Base-by-base conservation (phyloP, 2,329 filamentous ascomycete species). In the Annulohypoxylon truncatum region DNA sequence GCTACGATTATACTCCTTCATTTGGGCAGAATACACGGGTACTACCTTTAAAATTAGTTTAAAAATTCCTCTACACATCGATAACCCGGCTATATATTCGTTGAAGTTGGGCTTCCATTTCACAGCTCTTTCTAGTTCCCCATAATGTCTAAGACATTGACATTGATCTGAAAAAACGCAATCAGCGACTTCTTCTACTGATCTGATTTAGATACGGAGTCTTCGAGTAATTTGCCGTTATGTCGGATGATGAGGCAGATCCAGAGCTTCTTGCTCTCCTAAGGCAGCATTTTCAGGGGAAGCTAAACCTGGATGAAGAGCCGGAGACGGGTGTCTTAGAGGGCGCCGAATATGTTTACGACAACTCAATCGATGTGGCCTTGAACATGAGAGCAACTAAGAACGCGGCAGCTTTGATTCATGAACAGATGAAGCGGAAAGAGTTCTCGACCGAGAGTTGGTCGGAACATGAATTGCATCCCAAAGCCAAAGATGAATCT, bases 221-320 rank as follows among this genome's bases (percentile, higher is more conserved):
- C 48, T 7, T 38, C 20, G 50, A 46, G 26, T 54, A 28, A 12
- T 26, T 29, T 44, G 5, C 29, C n/a, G 82, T 51, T 72, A 96
- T 96, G 92, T 96, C 93, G 48, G 94, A 97, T 82, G 93, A 97
- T 79, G 95, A 97, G 79, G 90, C 91, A 50, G 95, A 97, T 76
- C 90, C 87, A 40, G 94, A 97, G 80, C 89, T 98, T 47, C 85
- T 97, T 18, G 93, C 90, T 71, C 89, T 97, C 18, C 87, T 98
- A 12, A 90, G 94, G 56, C 89, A 96, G 78, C 92, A 94, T 68
- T 85, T 96, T 46, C 80, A 91, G 56, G 87, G 89, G 57, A 86
- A 86, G 61, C 80, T 83, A 18, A 78, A 82, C 24, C 75, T 87
- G 56, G 79, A 85, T 48, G 80, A 86, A 18, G 85, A 90, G 20